These are phyloP conservation scores for Fusarium sp. DNA, from an alignment of 2,329 filamentous ascomycete genomes.

Conservation along the genomic window DNA sequence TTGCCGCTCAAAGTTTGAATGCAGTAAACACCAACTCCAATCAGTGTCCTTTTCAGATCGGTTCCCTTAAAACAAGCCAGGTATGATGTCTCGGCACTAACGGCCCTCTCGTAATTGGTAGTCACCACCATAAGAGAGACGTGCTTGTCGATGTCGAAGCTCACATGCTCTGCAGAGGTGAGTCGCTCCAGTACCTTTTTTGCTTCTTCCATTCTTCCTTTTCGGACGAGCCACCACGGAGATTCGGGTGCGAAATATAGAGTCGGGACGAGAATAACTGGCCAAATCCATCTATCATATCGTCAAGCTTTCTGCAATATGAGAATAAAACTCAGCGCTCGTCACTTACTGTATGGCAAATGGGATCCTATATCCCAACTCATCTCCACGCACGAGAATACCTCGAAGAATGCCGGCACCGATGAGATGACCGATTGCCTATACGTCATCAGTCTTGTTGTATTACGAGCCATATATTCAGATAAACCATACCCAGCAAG, in stretches of 20 bases:
- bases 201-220: background rate
- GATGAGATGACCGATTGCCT: background rate
- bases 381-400: background rate
- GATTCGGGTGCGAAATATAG: background rate
- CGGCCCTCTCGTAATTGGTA: background rate
- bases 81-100: background rate
- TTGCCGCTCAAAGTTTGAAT: background rate
- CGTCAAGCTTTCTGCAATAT: rapidly evolving
- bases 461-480: background rate
- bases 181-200: background rate
- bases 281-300: background rate
- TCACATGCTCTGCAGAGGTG: background rate
- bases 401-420: background rate
- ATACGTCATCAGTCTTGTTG: background rate
- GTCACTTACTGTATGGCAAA: background rate
- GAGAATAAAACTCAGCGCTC: background rate
- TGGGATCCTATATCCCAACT: background rate
- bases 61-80: background rate
- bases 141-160: background rate
- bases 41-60: background rate
- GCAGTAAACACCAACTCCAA: background rate
- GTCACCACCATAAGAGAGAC: background rate
- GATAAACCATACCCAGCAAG: background rate
- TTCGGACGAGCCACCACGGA: background rate
- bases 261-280: background rate